Evolutionary conservation across 768 basidiomycete species (phyloP), one percentile per base, ranked within the genome.

Genomic region (Lactarius pseudohatsudake): DNA sequence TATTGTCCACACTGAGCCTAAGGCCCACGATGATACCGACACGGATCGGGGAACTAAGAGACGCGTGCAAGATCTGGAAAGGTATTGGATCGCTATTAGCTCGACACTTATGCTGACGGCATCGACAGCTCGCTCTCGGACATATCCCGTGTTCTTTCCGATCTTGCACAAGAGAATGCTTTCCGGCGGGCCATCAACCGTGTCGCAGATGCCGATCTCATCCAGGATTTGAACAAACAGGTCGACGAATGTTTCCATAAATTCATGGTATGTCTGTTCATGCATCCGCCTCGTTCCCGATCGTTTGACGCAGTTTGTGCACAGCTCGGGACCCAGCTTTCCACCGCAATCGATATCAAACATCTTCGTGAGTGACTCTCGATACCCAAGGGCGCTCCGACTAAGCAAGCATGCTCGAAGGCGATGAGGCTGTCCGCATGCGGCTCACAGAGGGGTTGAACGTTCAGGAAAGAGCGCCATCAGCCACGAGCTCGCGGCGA

Each of bases 401-500:
- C 45, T 57, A 10, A 47, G 30, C 1, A 28, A 47, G n/a, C 20
- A 1, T 47, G 11, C 28, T 61, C 9, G 28, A 45, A 69, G 68
- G 65, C 1, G 57, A 69, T 16, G 67, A 62, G 30, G 57, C 38
- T 16, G 11, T 62, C 26, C 64, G 60, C 50, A 53, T 45, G 47
- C 68, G 64, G 30, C n/a, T 66, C 47, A 28, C 50, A 18, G 68
- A 69, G 16, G 61, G 36, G 8, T 16, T 62, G 30, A 58, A 69
- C 57, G 58, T 8, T 57, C 68, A 3, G 71, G 71, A 15, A 72
- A 72, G 55, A 72, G 71, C 8, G 26, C 68, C 55, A 58, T 72
- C 36, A 54, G 58, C 16, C 71, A 72, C 47, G 61, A 72, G 32
- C 43, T 72, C 20, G 71, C 68, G 0, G 58, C 57, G 28, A 65